Evolutionary conservation across 345 rosid genomes (phyloP).

Genomic region (Rhodamnia rubescens): DNA sequence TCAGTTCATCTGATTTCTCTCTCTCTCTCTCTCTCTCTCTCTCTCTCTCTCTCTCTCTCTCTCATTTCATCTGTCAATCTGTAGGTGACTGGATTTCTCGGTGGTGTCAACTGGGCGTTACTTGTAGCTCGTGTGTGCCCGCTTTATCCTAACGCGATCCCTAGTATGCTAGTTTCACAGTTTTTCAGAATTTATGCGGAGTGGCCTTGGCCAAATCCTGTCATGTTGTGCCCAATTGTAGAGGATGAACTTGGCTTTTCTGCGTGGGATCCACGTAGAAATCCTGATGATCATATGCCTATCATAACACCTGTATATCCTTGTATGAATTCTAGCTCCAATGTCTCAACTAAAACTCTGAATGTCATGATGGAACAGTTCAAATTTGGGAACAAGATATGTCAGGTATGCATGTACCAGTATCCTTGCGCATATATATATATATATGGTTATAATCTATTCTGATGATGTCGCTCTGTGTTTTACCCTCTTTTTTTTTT

Average conservation of each 20-base stretch:
- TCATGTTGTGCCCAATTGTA: conserved; percentile 57
- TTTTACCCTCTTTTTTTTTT: background rate
- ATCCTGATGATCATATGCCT: conserved; percentile 66
- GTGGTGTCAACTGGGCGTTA: conserved; percentile 76
- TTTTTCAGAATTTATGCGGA: conserved; percentile 58
- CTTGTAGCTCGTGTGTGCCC: conserved; percentile 68
- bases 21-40: no score
- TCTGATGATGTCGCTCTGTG: background rate
- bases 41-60: no score
- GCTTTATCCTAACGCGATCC: conserved; percentile 56
- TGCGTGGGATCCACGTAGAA: conserved; percentile 64
- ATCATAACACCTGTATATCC: conserved; percentile 70
- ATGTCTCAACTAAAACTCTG: conserved; percentile 56
- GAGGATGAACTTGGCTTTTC: conserved; percentile 39
- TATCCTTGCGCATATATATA: background rate
- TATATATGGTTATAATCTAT: background rate
- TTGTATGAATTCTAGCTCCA: conserved; percentile 72
- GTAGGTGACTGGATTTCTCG: conserved; percentile 74
- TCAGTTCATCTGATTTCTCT: background rate
- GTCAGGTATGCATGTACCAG: conserved; percentile 31
- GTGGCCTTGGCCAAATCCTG: conserved; percentile 82
- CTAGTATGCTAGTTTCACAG: conserved; percentile 62
- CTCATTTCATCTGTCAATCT: background rate
- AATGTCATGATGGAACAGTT: conserved; percentile 68
- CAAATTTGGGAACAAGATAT: conserved; percentile 45